Base-by-base conservation (phyloP, 495 filamentous ascomycete genomes). In the Penicillium mononematosum region DNA sequence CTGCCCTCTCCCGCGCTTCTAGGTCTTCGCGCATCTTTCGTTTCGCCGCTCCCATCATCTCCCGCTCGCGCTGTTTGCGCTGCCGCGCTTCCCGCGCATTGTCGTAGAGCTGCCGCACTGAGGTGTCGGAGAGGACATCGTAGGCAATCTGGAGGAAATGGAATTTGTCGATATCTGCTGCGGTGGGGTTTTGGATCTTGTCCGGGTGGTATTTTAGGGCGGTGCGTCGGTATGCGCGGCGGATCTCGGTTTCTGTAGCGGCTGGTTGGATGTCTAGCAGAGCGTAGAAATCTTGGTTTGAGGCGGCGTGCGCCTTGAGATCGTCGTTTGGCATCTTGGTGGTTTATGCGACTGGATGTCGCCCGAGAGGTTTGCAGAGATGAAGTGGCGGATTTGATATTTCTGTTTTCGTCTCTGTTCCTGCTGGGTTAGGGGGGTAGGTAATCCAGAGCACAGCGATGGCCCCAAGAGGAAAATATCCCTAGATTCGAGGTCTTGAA, bases 201-300 rank as follows among this genome's bases (percentile, higher is more conserved):
- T 96, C 93, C 10, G 94, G 94, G 70, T 98, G 94, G 69, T 91
- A 90, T 70, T 88, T 91, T 10, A 97, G 78, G 0, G 95, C 90
- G 4, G 91, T 88, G 67, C 88, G 90, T 36, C 92, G 85, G 76
- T 96, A 98, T 45, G 90, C 91, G 51, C 85, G 84, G 54, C 92
- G 89, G 64, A 98, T 84, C 58, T 96, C 88, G 29, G 84, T 70
- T 31, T 86, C 81, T 11, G 81, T 80, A 25, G 88, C 84, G 17
- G 82, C 80, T 39, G 81, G 79, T 16, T 82, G 77, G 45, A 97
- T 67, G 22, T 79, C 81, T 19, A 98, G 86, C 53, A 96, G 83
- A 39, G 81, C 84, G 73, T 98, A 98, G 60, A 93, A 94, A 72
- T 97, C 88, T 57, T 90, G 82, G 39, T 75, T 74, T 31, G 81